Evolutionary conservation across 2,329 filamentous ascomycete genomes (phyloP).

Genomic region (Pyricularia grisea): DNA sequence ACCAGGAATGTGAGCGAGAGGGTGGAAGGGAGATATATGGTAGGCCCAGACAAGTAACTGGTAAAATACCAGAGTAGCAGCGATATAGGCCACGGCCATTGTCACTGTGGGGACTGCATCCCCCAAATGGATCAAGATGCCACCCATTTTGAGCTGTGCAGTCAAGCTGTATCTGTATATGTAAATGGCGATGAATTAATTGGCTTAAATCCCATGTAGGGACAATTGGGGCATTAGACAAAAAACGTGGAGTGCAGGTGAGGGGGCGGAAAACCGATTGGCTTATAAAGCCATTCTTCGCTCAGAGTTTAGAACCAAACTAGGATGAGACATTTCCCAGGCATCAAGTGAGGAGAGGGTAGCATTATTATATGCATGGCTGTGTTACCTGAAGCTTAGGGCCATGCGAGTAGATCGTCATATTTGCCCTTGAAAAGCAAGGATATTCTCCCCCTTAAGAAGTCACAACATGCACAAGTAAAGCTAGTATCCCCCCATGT

Average conservation of each 20-base stretch:
- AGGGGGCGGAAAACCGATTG: neutral
- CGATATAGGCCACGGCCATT: slow-evolving; percentile 9
- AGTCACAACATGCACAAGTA: neutral
- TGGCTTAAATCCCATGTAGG: neutral
- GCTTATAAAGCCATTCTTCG: neutral
- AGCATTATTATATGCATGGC: neutral
- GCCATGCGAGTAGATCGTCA: neutral
- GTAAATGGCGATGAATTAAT: neutral
- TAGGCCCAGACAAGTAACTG: slow-evolving; percentile 18
- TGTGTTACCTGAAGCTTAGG: neutral
- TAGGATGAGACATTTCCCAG: neutral
- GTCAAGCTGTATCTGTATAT: neutral
- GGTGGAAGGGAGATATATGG: slow-evolving; percentile 29
- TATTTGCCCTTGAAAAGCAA: neutral
- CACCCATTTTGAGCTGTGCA: neutral
- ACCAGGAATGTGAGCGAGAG: slow-evolving; percentile 25
- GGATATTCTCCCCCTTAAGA: neutral
- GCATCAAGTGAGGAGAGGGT: neutral
- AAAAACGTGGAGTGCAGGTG: neutral
- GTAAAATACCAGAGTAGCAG: slow-evolving; percentile 19
- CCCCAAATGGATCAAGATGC: neutral
- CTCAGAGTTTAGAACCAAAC: neutral
- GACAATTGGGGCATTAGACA: neutral
- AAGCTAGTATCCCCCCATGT: neutral
- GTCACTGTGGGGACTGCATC: neutral